Conservation (phyloP, 2,329 filamentous ascomycete genomes). For the Pleoardoris graminearum region DNA sequence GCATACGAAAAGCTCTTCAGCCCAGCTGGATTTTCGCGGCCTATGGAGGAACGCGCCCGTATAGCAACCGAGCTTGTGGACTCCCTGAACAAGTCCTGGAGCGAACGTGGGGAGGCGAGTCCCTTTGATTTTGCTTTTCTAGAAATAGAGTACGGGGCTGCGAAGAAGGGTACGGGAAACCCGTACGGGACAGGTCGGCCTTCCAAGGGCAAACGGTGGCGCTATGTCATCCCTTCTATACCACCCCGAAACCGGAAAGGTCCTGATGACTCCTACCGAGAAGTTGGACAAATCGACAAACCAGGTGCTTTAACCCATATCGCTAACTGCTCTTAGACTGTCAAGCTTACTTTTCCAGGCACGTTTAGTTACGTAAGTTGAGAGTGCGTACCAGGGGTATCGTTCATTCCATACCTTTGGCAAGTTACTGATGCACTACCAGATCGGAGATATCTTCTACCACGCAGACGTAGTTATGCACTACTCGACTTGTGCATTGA, state of each 20-base stretch:
- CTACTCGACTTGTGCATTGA: slow-evolving; percentile 38
- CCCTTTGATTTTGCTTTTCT: slow-evolving; percentile 10
- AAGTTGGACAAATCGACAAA: not conserved
- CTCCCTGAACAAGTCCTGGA: slow-evolving; percentile 34
- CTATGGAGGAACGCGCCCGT: slow-evolving; percentile 29
- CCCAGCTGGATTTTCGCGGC: slow-evolving; percentile 36
- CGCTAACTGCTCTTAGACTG: slow-evolving; percentile 12
- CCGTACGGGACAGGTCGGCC: not conserved
- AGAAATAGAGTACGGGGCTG: not conserved
- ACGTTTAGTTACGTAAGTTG: slow-evolving; percentile 13
- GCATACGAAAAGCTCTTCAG: slow-evolving; percentile 45
- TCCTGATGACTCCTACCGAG: not conserved
- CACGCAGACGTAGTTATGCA: slow-evolving; percentile 38
- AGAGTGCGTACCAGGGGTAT: not conserved
- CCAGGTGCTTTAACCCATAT: slow-evolving; percentile 5
- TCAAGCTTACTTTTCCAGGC: slow-evolving; percentile 16
- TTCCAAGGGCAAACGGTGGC: not conserved
- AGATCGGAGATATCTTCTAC: slow-evolving; percentile 39
- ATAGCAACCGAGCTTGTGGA: slow-evolving; percentile 33
- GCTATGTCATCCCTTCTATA: not conserved
- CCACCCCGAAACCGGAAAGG: not conserved
- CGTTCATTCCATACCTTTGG: not conserved
- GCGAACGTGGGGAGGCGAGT: slow-evolving; percentile 32
- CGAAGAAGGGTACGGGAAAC: not conserved
- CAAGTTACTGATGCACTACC: slow-evolving; percentile 11